A percentile compares a stretch with the other conserved stretches of the same genome.
phyloP scores from a whole-genome alignment of 148 eudicot genomes.

The Camellia lanceoleosa region DNA sequence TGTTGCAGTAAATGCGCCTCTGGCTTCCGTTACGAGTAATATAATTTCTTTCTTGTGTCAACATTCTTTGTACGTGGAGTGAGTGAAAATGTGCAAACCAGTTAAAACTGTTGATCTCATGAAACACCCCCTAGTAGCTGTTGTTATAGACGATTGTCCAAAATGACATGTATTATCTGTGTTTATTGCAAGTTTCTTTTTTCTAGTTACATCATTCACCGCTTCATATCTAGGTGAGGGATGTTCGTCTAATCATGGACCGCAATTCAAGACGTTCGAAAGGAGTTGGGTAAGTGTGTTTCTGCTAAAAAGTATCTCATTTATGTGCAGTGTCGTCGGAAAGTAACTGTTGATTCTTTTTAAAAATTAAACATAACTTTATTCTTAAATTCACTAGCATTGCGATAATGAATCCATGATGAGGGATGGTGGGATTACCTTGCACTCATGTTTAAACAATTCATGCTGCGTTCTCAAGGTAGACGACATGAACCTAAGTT shows the following conservation, averaged over 20 bases:
- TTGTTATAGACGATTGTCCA: not conserved
- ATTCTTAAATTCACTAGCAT: conserved; percentile 55
- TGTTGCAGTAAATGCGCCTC: conserved; percentile 31
- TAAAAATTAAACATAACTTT: conserved; percentile 43
- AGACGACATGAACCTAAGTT: conserved; percentile 52
- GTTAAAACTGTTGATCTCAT: not conserved
- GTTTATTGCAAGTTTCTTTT: not conserved
- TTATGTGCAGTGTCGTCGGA: conserved; percentile 18
- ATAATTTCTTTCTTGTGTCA: conserved; percentile 14
- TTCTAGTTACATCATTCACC: not conserved
- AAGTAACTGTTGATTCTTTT: conserved; percentile 21
- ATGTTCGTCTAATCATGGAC: conserved; percentile 92
- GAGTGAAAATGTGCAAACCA: conserved; percentile 9
- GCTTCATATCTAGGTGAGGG: conserved; percentile 59
- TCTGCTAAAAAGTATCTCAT: conserved; percentile 2
- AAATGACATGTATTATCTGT: not conserved
- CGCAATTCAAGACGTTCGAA: conserved; percentile 87
- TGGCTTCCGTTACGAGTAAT: conserved; percentile 12
- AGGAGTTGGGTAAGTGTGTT: conserved; percentile 82
- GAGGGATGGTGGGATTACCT: conserved; percentile 63
- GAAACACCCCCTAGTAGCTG: conserved; percentile 8
- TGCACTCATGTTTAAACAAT: conserved; percentile 65
- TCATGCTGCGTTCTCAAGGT: conserved; percentile 61
- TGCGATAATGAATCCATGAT: conserved; percentile 62
- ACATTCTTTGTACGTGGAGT: conserved; percentile 4